These are phyloP conservation scores for Gaeumannomyces tritici DNA, from an alignment of 2,329 filamentous ascomycete genomes.

Conservation along the genomic window DNA sequence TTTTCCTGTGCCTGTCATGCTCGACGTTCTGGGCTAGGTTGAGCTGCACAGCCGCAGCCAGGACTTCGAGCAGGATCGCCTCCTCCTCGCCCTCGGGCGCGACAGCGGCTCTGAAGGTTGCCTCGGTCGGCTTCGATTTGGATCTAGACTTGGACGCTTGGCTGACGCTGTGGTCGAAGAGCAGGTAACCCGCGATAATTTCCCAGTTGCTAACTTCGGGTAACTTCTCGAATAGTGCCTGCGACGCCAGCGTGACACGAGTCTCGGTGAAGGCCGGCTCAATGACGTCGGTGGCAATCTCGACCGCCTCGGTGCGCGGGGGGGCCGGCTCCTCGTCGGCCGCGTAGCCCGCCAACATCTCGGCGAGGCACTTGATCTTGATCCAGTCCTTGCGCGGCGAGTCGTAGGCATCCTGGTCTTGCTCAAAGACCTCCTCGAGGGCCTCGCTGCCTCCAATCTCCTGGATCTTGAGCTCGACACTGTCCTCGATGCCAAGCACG, in stretches of 20 bases:
- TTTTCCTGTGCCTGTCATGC: slow-evolving; percentile 49
- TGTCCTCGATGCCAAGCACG: slow-evolving; percentile 73
- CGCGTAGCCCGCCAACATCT: slow-evolving; percentile 76
- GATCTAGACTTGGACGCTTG: slow-evolving; percentile 30
- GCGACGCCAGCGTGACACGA: slow-evolving; percentile 75
- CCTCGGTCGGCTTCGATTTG: slow-evolving; percentile 33
- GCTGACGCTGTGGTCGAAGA: slow-evolving; percentile 79
- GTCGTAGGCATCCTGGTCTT: slow-evolving; percentile 65
- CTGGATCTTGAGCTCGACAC: slow-evolving; percentile 70
- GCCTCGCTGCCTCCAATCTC: slow-evolving; percentile 73
- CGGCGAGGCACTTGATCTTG: slow-evolving; percentile 80
- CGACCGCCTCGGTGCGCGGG: background rate
- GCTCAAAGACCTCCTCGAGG: slow-evolving; percentile 64
- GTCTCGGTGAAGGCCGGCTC: slow-evolving; percentile 63
- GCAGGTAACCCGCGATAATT: slow-evolving; percentile 74
- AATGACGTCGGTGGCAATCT: slow-evolving; percentile 44
- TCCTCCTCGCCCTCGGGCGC: slow-evolving; percentile 72
- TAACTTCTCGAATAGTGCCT: slow-evolving; percentile 76
- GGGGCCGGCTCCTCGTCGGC: slow-evolving; percentile 39
- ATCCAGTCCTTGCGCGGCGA: slow-evolving; percentile 78
- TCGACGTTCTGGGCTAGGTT: slow-evolving; percentile 57
- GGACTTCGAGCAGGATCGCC: slow-evolving; percentile 73
- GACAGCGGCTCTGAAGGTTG: slow-evolving; percentile 59
- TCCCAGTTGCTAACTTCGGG: slow-evolving; percentile 81
- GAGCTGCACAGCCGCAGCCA: slow-evolving; percentile 73